Conservation (phyloP, 192 early-diverging fungal species). For the Chytriomyces hyalinus region DNA sequence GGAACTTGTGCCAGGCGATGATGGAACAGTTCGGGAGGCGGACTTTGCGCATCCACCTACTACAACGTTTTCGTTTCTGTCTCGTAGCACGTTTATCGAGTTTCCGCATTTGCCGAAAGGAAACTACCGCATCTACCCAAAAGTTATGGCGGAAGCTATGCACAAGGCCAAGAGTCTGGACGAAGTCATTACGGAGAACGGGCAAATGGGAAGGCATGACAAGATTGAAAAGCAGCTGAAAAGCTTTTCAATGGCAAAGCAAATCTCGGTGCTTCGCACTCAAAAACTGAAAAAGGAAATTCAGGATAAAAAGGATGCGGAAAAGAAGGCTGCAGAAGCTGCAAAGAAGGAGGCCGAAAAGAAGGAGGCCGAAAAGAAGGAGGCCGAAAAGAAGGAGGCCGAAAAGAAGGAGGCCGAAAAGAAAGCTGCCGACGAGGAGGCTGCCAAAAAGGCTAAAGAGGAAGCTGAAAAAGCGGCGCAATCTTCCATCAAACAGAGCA, state of each 20-base stretch:
- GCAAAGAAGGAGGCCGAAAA: neutral
- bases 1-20: neutral
- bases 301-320: neutral
- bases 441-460: slow-evolving; percentile 12
- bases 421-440: slow-evolving; percentile 1
- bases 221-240: slow-evolving; percentile 1
- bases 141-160: neutral
- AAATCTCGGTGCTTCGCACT: neutral
- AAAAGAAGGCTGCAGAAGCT: neutral
- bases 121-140: slow-evolving; percentile 10
- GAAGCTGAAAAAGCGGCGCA: neutral
- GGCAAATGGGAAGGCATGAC: neutral
- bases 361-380: neutral
- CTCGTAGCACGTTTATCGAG: slow-evolving; percentile 9
- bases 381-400: neutral
- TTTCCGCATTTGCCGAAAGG: slow-evolving; percentile 3
- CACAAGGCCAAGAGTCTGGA: neutral
- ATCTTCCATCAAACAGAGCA: neutral
- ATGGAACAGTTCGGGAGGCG: neutral
- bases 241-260: slow-evolving; percentile 11
- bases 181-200: slow-evolving; percentile 3
- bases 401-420: slow-evolving; percentile 12
- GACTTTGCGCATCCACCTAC: neutral
- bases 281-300: neutral
- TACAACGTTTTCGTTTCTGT: neutral